Conservation (phyloP, 2,329 filamentous ascomycete species). For the Aspergillus costaricaensis region DNA sequence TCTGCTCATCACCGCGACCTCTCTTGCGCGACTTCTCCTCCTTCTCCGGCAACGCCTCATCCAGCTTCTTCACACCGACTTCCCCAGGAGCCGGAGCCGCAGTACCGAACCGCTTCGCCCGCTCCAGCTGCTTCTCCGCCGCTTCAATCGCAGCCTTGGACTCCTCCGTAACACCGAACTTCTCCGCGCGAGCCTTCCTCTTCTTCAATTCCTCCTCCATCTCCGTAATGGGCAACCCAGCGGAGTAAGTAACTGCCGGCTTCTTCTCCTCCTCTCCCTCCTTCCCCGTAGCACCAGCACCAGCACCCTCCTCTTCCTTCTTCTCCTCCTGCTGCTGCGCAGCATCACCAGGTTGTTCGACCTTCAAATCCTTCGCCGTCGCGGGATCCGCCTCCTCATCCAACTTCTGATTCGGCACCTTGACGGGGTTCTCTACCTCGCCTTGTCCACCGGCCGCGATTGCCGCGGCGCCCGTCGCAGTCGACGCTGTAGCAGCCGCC, state of each 20-base stretch:
- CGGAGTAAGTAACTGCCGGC: slow-evolving; percentile 42
- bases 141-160: slow-evolving; percentile 41
- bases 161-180: slow-evolving; percentile 50
- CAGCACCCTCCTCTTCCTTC: slow-evolving; percentile 28
- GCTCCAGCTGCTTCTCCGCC: slow-evolving; percentile 47
- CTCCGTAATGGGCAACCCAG: slow-evolving; percentile 46
- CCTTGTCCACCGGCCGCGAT: slow-evolving; percentile 43
- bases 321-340: slow-evolving; percentile 23
- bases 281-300: slow-evolving; percentile 24
- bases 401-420: slow-evolving; percentile 43
- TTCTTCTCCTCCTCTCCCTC: slow-evolving; percentile 31
- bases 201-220: slow-evolving; percentile 50
- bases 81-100: slow-evolving; percentile 16
- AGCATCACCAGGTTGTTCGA: slow-evolving; percentile 22
- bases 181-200: slow-evolving; percentile 52
- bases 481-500: slow-evolving; percentile 30
- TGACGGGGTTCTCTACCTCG: slow-evolving; percentile 40
- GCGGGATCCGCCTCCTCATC: slow-evolving; percentile 37
- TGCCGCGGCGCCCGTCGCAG: slow-evolving; percentile 34
- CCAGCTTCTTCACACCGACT: slow-evolving; percentile 44
- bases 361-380: slow-evolving; percentile 41
- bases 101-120: slow-evolving; percentile 51
- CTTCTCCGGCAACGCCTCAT: slow-evolving; percentile 49
- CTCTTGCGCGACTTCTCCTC: slow-evolving; percentile 46
- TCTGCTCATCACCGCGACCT: slow-evolving; percentile 39